Evolutionary conservation across 73 alveolate genomes (phyloP), one percentile per base, ranked within the genome.

Genomic region (Paraurostyla sp.): DNA sequence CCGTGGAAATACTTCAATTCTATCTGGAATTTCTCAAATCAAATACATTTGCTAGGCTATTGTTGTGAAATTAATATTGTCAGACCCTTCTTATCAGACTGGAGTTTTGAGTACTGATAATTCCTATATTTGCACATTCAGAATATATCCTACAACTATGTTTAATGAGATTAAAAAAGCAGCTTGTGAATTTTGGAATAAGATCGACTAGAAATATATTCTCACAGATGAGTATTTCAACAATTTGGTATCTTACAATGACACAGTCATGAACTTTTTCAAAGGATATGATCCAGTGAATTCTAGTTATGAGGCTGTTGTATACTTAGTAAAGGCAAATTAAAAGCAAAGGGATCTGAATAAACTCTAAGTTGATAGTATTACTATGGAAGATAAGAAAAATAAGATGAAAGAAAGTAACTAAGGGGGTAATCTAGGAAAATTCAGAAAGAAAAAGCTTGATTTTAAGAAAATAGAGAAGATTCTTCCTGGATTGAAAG

Each of bases 171-270:
- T 85, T 7, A 85, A 71, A 41, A 71, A 51, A 42, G 88, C 87
- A 71, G 93, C 93, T 32, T 85, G 93, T 43, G 85, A 85, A 20
- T 85, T 85, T 57, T 85, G 93, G 93, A 76, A 36, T 75, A 49
- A 75, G 52, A 43, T 49, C 25, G 83, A 73, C 25, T 57, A 73
- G 42, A 85, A 85, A 75, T 85, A 73, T 46, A 71, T 38, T 38
- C 88, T 85, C 0, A 85, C 93, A 23, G 93, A 85, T 71, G 93
- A 85, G 36, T 85, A 71, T 49, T 73, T 76, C 68, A 85, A 85
- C 41, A 73, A 85, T 60, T 54, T 85, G 0, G 83, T 30, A 2
- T 27, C 85, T 0, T 85, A 51, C 40, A 65, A 75, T 71, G 89
- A 73, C 82, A 4, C 93, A 27, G 88, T 85, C 0, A 30, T 58